These are phyloP conservation scores for Beauveria medogensis DNA, from an alignment of 2,329 filamentous ascomycete genomes.

Conservation along the genomic window DNA sequence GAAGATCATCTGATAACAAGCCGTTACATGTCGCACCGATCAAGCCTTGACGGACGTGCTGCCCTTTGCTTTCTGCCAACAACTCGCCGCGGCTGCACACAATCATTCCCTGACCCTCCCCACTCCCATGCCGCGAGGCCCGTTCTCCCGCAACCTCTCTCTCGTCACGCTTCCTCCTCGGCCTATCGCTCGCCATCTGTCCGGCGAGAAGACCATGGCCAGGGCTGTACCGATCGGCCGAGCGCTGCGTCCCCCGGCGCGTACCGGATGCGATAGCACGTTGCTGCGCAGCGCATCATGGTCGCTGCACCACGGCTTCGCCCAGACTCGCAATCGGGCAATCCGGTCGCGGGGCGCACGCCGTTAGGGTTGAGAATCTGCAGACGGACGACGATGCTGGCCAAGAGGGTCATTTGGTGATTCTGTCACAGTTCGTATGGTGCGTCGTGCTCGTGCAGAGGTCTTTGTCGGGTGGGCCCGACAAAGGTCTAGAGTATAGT, in stretches of 20 bases:
- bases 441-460: conserved; percentile 20
- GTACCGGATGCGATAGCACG: conserved; percentile 17
- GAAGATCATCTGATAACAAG: not conserved
- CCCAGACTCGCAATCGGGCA: conserved; percentile 18
- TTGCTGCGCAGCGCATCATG: conserved; percentile 19
- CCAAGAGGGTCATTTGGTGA: conserved; percentile 29
- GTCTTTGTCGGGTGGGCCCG: conserved; percentile 12
- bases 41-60: not conserved
- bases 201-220: not conserved
- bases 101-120: conserved; percentile 1
- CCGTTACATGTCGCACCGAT: not conserved
- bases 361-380: conserved; percentile 21
- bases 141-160: not conserved
- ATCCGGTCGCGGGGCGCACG: conserved; percentile 16
- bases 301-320: conserved; percentile 17
- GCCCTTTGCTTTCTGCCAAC: not conserved
- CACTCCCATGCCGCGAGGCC: not conserved
- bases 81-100: not conserved
- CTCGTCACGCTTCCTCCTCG: not conserved
- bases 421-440: conserved; percentile 29
- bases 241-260: conserved; percentile 1
- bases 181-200: not conserved
- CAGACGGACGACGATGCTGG: conserved; percentile 27
- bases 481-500: conserved; percentile 14
- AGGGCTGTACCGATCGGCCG: not conserved